Evolutionary conservation across 2,329 filamentous ascomycete genomes (phyloP), one percentile per base, ranked within the genome.

Genomic region (Aspergillus sp.): DNA sequence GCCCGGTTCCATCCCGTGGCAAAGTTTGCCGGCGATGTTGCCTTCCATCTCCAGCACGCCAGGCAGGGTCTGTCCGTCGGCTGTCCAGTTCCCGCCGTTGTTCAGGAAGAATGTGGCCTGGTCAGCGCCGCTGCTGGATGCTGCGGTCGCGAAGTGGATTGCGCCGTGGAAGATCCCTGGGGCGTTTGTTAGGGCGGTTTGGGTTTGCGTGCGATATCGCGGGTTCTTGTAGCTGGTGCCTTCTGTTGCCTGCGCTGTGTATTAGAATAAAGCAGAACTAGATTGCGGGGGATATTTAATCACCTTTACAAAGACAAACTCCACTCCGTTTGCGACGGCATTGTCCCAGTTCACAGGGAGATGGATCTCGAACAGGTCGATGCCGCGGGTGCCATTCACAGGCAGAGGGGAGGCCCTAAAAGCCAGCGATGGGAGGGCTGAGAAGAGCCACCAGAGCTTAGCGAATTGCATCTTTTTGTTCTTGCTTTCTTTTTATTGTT

Each of bases 21-120:
- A 59, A 0, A 59, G 53, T 20, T 59, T 59, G 6, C 57, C 57
- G 3, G 53, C 48, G 39, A 59, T 53, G 42, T 59, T 59, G 11
- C 57, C 57, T 41, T 59, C 57, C 57, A 59, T 53, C 43, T 59
- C 57, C 18, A 59, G 48, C n/a, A 56, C 57, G 12, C 57, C 57
- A 3, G 57, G 57, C 2, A 59, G 43, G 11, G 53, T 56, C 7
- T 32, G 12, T 18, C 53, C 57, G 22, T 56, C 57, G 4, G 57
- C 36, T 1, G 48, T 56, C 57, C 57, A 59, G 44, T 59, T 56
- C 3, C 57, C 57, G 12, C 57, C 57, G n/a, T 59, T 34, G 13
- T 47, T 30, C 15, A 59, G 32, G 53, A 59, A 59, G 43, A 53
- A 48, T 15, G 45, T 44, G 5, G 57, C 57, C 41, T 59, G 57